Conservation (phyloP, 192 early-diverging fungal genomes). For the Backusella mclennaniae region DNA sequence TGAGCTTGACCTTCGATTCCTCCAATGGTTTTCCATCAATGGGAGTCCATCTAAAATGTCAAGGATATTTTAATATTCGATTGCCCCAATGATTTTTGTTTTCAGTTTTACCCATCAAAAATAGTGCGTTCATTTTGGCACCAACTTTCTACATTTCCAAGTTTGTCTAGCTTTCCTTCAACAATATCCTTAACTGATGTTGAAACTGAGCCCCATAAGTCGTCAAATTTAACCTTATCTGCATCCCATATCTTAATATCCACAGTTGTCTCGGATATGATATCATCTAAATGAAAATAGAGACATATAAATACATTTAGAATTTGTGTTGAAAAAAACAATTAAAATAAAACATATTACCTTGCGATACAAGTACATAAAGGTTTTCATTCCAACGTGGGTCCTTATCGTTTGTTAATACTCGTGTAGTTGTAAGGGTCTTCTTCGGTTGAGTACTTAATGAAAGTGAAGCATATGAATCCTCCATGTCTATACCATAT, state of each 20-base stretch:
- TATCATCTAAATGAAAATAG: slow-evolving; percentile 15
- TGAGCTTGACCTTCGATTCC: slow-evolving; percentile 14
- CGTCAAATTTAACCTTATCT: slow-evolving; percentile 29
- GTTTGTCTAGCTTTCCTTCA: slow-evolving; percentile 18
- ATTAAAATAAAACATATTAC: neutral
- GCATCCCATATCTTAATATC: slow-evolving; percentile 37
- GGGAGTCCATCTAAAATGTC: slow-evolving; percentile 20
- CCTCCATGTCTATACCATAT: slow-evolving; percentile 16
- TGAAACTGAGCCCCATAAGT: slow-evolving; percentile 25
- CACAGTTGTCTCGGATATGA: slow-evolving; percentile 20
- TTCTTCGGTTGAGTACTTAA: slow-evolving; percentile 20
- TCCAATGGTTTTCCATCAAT: slow-evolving; percentile 27
- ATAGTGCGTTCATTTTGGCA: slow-evolving; percentile 15
- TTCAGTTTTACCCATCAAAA: slow-evolving; percentile 23
- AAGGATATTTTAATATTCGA: neutral
- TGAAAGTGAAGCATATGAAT: slow-evolving; percentile 28
- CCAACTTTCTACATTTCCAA: slow-evolving; percentile 23
- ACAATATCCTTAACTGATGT: slow-evolving; percentile 26
- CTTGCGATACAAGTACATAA: slow-evolving; percentile 22
- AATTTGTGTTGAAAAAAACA: neutral
- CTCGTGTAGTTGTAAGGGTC: slow-evolving; percentile 19
- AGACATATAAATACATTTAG: neutral
- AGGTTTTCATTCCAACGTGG: slow-evolving; percentile 31
- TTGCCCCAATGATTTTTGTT: neutral
- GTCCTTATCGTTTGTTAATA: slow-evolving; percentile 28